These are phyloP conservation scores for Diaporthe vaccinii DNA, from an alignment of 2,329 filamentous ascomycete genomes.

Conservation along the genomic window DNA sequence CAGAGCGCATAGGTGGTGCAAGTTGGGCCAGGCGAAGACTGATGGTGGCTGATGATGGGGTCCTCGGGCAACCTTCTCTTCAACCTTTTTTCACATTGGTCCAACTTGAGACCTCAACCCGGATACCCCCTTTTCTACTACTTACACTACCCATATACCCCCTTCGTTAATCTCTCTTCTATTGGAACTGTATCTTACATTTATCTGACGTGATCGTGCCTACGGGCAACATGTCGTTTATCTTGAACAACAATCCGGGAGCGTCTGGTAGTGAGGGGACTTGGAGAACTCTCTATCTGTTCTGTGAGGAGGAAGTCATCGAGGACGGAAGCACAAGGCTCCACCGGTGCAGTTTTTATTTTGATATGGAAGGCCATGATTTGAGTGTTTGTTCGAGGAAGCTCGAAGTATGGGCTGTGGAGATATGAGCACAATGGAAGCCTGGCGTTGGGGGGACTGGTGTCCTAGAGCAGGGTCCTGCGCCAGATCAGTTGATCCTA, in stretches of 20 bases:
- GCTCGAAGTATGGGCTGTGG: neutral
- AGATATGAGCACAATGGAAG: slow-evolving; percentile 11
- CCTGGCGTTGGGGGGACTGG: slow-evolving; percentile 2
- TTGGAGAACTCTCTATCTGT: neutral
- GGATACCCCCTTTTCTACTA: slow-evolving; percentile 37
- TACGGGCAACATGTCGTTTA: neutral
- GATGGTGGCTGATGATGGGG: neutral
- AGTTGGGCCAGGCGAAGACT: neutral
- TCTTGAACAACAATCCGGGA: slow-evolving; percentile 5
- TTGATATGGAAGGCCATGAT: neutral
- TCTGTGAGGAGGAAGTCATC: neutral
- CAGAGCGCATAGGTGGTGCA: slow-evolving; percentile 47
- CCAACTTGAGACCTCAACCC: neutral
- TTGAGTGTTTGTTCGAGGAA: neutral
- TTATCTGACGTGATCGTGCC: slow-evolving; percentile 20
- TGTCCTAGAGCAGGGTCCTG: slow-evolving; percentile 11
- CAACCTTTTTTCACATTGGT: slow-evolving; percentile 47
- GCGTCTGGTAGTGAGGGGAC: neutral
- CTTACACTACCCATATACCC: slow-evolving; percentile 36
- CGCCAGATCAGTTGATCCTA: neutral
- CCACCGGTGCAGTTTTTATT: neutral
- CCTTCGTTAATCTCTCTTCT: slow-evolving; percentile 36
- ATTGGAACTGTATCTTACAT: slow-evolving; percentile 31
- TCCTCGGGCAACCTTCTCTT: neutral
- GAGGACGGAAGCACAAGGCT: neutral